Conservation (phyloP, 2,329 filamentous ascomycete genomes). For the Sarocladium brachiariae region DNA sequence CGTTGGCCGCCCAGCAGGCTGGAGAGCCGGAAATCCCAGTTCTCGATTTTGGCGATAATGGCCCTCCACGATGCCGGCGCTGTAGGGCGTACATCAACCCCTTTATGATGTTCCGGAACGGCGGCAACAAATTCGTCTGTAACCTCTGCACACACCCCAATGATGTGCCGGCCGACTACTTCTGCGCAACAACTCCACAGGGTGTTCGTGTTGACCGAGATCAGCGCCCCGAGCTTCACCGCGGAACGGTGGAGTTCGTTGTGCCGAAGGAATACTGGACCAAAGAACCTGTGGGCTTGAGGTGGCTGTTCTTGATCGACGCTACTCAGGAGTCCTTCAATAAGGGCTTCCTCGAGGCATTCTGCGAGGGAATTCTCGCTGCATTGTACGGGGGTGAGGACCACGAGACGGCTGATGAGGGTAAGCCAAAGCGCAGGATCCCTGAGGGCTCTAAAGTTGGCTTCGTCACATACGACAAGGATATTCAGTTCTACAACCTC, state of each 20-base stretch:
- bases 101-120: conserved; percentile 94
- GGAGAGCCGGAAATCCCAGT: conserved; percentile 86
- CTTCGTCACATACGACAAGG: conserved; percentile 92
- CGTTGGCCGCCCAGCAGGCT: conserved; percentile 72
- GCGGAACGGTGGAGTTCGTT: conserved; percentile 90
- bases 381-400: conserved; percentile 70
- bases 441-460: conserved; percentile 81
- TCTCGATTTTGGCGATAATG: conserved; percentile 86
- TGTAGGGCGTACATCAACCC: conserved; percentile 98
- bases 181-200: conserved; percentile 79
- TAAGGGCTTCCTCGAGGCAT: conserved; percentile 82
- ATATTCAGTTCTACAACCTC: conserved; percentile 97
- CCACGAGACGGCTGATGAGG: conserved; percentile 40
- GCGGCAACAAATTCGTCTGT: conserved; percentile 94
- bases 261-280: conserved; percentile 99
- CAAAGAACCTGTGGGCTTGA: conserved; percentile 80
- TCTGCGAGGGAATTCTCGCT: conserved; percentile 80
- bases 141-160: conserved; percentile 98
- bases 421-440: conserved; percentile 50
- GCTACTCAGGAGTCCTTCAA: conserved; percentile 88
- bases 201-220: conserved; percentile 83
- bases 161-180: conserved; percentile 88
- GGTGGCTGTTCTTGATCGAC: conserved; percentile 88
- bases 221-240: conserved; percentile 80
- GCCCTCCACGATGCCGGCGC: conserved; percentile 84